phyloP scores from a whole-genome alignment of 495 filamentous ascomycete species.

The Neurospora sp. region DNA sequence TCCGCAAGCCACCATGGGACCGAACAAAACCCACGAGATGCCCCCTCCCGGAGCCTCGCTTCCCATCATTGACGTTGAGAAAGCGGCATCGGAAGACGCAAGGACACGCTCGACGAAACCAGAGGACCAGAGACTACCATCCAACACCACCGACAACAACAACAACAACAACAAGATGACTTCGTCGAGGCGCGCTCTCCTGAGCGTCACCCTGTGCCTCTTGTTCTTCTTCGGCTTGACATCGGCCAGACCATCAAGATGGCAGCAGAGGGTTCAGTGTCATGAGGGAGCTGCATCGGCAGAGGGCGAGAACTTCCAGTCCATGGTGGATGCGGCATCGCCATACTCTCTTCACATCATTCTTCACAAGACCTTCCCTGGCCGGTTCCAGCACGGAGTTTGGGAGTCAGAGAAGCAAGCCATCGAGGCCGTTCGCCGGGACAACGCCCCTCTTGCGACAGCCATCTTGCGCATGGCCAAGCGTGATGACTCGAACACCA shows the following conservation, averaged over 20 bases:
- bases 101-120: neutral
- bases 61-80: conserved; percentile 4
- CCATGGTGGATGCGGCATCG: conserved; percentile 25
- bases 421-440: conserved; percentile 21
- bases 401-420: conserved; percentile 25
- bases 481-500: conserved; percentile 21
- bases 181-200: conserved; percentile 14
- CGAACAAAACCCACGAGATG: conserved; percentile 2
- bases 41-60: conserved; percentile 3
- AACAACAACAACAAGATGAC: conserved; percentile 14
- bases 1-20: conserved; percentile 7
- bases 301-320: conserved; percentile 12
- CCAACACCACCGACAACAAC: neutral
- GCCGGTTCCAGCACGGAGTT: conserved; percentile 26
- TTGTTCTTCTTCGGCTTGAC: conserved; percentile 21
- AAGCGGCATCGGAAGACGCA: conserved; percentile 1
- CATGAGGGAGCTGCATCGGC: neutral
- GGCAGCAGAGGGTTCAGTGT: conserved; percentile 7
- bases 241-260: conserved; percentile 9
- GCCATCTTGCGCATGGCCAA: conserved; percentile 28
- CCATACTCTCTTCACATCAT: conserved; percentile 27
- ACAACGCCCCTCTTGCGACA: conserved; percentile 22
- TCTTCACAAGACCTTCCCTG: conserved; percentile 29
- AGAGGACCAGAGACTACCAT: neutral
- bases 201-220: conserved; percentile 20